These are phyloP conservation scores for Capsella bursapastoris DNA, from an alignment of 345 rosid genomes.

Conservation along the genomic window DNA sequence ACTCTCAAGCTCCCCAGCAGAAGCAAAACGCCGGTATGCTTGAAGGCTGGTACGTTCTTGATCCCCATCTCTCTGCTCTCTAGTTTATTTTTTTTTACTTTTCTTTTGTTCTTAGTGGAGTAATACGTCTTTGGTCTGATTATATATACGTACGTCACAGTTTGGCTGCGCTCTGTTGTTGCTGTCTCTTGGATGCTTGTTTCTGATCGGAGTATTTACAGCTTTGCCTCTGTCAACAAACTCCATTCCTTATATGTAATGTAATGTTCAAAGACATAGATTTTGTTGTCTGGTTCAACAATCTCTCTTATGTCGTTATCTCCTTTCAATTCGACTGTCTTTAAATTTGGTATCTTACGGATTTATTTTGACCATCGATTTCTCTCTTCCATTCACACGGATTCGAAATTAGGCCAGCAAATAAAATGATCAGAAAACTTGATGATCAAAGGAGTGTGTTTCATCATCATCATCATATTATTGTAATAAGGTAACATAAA, in stretches of 20 bases:
- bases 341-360: neutral
- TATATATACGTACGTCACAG: conserved; percentile 44
- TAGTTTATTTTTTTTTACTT: neutral
- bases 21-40: conserved; percentile 53
- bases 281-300: neutral
- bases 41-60: conserved; percentile 63
- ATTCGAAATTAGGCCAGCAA: neutral
- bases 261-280: conserved; percentile 17
- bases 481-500: conserved; percentile 12
- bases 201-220: conserved; percentile 46
- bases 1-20: conserved; percentile 52
- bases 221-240: neutral
- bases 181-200: conserved; percentile 76
- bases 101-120: neutral
- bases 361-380: conserved; percentile 1
- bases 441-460: conserved; percentile 21
- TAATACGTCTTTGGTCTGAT: neutral
- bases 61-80: neutral
- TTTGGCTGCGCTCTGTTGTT: conserved; percentile 77
- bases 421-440: neutral
- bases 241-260: conserved; percentile 8
- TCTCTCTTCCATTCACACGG: neutral
- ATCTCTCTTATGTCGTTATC: conserved; percentile 22
- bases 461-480: conserved; percentile 34
- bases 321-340: neutral